These are phyloP conservation scores for Diddensiella santjacobensis DNA, from an alignment of 805 yeast genomes.

Conservation along the genomic window DNA sequence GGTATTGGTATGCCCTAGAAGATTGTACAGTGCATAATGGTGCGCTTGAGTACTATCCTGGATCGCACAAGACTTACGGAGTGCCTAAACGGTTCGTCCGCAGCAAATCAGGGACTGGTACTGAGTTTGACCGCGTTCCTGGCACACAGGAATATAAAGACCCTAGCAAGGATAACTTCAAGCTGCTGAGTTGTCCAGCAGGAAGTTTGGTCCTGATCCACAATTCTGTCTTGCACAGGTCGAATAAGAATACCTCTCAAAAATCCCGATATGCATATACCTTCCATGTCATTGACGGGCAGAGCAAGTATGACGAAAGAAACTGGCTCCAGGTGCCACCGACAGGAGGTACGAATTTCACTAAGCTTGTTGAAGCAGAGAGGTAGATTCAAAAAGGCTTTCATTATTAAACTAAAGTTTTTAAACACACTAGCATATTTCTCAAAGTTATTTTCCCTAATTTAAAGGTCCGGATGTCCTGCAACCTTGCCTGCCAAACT, in stretches of 20 bases:
- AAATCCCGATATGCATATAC: slow-evolving; percentile 72
- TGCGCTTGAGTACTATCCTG: slow-evolving; percentile 64
- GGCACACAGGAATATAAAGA: slow-evolving; percentile 31
- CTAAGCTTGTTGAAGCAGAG: slow-evolving; percentile 37
- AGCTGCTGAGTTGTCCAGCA: slow-evolving; percentile 58
- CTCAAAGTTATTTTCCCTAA: not conserved
- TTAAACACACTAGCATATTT: not conserved
- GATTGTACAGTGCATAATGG: slow-evolving; percentile 68
- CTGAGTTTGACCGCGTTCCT: slow-evolving; percentile 46
- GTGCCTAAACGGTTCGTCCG: slow-evolving; percentile 63
- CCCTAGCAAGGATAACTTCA: slow-evolving; percentile 43
- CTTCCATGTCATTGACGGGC: slow-evolving; percentile 74
- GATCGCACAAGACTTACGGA: slow-evolving; percentile 58
- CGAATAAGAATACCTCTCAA: slow-evolving; percentile 53
- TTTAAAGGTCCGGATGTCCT: not conserved
- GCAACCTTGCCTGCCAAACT: not conserved
- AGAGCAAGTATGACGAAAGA: slow-evolving; percentile 51
- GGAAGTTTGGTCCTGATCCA: slow-evolving; percentile 71
- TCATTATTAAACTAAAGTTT: no score
- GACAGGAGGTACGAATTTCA: slow-evolving; percentile 58
- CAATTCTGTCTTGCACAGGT: slow-evolving; percentile 67
- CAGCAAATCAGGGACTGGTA: slow-evolving; percentile 48
- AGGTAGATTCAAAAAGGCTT: no score
- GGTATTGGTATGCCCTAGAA: slow-evolving; percentile 80
- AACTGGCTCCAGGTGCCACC: slow-evolving; percentile 82